These are phyloP conservation scores for Micractinium sp. DNA, from an alignment of 139 green algal genomes.

Conservation along the genomic window DNA sequence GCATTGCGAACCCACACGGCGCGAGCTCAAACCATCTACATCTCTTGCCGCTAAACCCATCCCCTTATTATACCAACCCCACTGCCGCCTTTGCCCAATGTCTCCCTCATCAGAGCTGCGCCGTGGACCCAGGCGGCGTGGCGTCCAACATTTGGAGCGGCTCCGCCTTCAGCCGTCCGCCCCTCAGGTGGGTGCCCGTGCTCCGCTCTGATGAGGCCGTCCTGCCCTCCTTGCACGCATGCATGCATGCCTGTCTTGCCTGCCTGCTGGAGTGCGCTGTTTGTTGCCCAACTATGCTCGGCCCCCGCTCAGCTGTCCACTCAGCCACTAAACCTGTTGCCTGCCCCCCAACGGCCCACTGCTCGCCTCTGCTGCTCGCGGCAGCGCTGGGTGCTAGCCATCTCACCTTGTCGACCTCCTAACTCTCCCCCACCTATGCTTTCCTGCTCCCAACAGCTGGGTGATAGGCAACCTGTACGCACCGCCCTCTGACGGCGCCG, in stretches of 20 bases:
- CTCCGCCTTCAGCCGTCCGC: conserved; percentile 52
- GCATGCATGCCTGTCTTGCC: neutral
- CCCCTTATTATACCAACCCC: too few relatives aligned
- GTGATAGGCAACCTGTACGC: conserved; percentile 74
- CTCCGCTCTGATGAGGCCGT: neutral
- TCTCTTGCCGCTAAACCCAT: too few relatives aligned
- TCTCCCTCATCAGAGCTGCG: conserved; percentile 32
- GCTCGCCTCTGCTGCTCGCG: neutral
- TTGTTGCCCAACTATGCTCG: too few relatives aligned
- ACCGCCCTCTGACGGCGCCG: conserved; percentile 66
- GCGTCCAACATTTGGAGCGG: conserved; percentile 71
- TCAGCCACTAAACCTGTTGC: too few relatives aligned
- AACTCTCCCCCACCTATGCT: neutral
- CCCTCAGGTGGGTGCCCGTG: conserved; percentile 37
- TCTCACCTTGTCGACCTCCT: neutral
- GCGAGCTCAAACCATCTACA: too few relatives aligned
- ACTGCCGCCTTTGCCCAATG: too few relatives aligned
- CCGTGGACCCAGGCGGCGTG: conserved; percentile 78
- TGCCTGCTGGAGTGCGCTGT: neutral
- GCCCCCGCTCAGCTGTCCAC: too few relatives aligned
- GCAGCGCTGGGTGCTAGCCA: too few relatives aligned
- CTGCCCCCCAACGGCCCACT: too few relatives aligned
- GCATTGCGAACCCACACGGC: too few relatives aligned
- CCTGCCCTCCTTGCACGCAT: neutral
- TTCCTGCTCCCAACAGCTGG: conserved; percentile 24